Base-by-base conservation (phyloP, 306 rosid genomes). In the Dalbergia cultrata region DNA sequence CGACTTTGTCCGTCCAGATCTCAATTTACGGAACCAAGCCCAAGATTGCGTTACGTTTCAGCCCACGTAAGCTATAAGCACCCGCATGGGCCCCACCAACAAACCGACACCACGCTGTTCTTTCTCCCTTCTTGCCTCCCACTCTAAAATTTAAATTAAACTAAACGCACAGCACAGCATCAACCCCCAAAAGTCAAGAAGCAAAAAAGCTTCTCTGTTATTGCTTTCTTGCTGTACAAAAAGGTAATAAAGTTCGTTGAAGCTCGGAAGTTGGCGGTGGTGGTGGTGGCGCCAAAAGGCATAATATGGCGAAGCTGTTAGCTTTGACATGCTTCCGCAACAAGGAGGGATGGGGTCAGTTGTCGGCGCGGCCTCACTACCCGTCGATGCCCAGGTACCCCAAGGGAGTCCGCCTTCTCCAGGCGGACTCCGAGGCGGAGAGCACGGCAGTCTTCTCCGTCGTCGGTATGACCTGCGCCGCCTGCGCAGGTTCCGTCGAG, bases 371-470 rank as follows among this genome's bases (percentile, higher is more conserved):
- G 10, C 87, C 92, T 3, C 94, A 85, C 84, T 90, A 90, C 31
- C 92, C 94, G 0, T 90, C 92, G 4, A 88, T 90, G 94, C 94
- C 92, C 1, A 83, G 71, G 17, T 90, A 85, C 31, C 94, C 94
- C 0, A 88, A 76, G 64, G 94, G 90, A 4, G 57, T 68, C 70
- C 67, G 19, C 70, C 34, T 22, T n/a, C n/a, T n/a, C n/a, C n/a
- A 44, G 12, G 26, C 53, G 53, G 53, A 9, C 3, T 47, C 53
- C 13, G 53, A 13, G 53, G 5, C 53, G n/a, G 53, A 47, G 1
- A n/a, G 1, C 22, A 53, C 8, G 78, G 90, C 89, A 8, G 82
- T 90, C 75, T 86, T 92, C 72, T 78, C 82, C 1, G 92, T 92
- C 60, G 12, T 49, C 21, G 97, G 97, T 47, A 89, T 92, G 91